phyloP scores from a whole-genome alignment of 2,329 filamentous ascomycete species.

The Fusarium camptoceras region DNA sequence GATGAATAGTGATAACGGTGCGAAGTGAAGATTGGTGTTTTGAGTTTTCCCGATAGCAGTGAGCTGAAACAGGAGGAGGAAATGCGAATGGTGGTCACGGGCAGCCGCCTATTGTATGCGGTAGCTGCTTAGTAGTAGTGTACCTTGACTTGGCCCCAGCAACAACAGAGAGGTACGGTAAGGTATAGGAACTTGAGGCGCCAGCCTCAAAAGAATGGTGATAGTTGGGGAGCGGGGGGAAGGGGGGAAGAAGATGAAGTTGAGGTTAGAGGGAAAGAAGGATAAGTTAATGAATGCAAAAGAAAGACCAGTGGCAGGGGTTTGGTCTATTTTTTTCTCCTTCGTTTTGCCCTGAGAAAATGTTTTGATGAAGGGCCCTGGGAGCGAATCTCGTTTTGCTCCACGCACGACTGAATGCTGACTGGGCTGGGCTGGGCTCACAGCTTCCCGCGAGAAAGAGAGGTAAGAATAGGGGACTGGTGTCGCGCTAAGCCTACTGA shows the following conservation, averaged over 20 bases:
- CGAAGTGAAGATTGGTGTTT: slow-evolving; percentile 32
- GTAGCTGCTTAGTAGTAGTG: slow-evolving; percentile 21
- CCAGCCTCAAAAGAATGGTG: slow-evolving; percentile 50
- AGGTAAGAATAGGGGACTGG: slow-evolving; percentile 48
- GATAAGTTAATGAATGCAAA: slow-evolving; percentile 41
- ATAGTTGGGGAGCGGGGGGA: slow-evolving; percentile 43
- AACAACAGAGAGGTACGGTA: slow-evolving; percentile 42
- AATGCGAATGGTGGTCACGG: slow-evolving; percentile 44
- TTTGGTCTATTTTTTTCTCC: slow-evolving; percentile 38
- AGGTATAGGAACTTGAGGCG: slow-evolving; percentile 44
- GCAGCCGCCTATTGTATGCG: slow-evolving; percentile 34
- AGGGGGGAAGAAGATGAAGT: slow-evolving; percentile 40
- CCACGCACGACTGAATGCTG: slow-evolving; percentile 21
- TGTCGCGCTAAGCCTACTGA: slow-evolving; percentile 48
- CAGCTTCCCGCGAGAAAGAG: slow-evolving; percentile 31
- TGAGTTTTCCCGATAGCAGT: slow-evolving; percentile 41
- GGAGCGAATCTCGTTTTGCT: slow-evolving; percentile 45
- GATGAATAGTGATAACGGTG: slow-evolving; percentile 27
- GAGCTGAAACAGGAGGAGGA: slow-evolving; percentile 48
- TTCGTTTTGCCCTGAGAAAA: slow-evolving; percentile 34
- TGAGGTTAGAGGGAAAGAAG: slow-evolving; percentile 40
- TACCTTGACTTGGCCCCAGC: slow-evolving; percentile 35
- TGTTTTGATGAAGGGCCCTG: slow-evolving; percentile 47
- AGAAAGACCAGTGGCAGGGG: slow-evolving; percentile 37
- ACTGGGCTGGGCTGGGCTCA: slow-evolving; percentile 26